Base-by-base conservation (phyloP, 768 basidiomycete genomes). In the Tricholoma terreum region DNA sequence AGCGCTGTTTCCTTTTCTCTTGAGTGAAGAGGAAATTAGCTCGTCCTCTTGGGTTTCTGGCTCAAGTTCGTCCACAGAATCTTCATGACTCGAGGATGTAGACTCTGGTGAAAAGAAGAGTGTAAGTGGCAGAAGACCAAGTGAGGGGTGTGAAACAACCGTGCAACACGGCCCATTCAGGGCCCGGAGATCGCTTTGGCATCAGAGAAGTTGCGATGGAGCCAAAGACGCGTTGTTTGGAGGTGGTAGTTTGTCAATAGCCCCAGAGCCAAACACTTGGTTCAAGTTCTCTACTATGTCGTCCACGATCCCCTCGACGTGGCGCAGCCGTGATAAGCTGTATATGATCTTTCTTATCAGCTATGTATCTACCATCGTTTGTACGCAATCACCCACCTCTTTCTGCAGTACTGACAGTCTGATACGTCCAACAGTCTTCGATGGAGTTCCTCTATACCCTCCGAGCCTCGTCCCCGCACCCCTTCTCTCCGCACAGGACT, bases 361-460 rank as follows among this genome's bases (percentile, higher is more conserved):
- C 27, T 61, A 57, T 59, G 57, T 58, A 38, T 56, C 63, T 15
- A 52, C 61, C 8, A 53, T 64, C 11, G 48, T 62, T 4, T 65
- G 65, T 66, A 49, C 22, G 61, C n/a, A 17, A 27, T 31, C 27
- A 31, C 17, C 8, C 14, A n/a, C 14, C 8, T 4, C n/a, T 14
- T 15, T 49, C 14, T 31, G 5, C 46, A 48, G 4, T 17, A 4
- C 6, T 12, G 30, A 30, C 24, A 27, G 24, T 27, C 24, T 27
- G 24, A 27, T 27, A 15, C 22, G 4, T 3, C 9, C n/a, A 35
- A 3, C 10, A 67, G 65, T 63, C 50, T 59, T 67, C 54, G 65
- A 67, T 52, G 55, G 58, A 42, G 55, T 67, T 10, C 51, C 61
- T 7, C 33, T 67, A n/a, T 67, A 65, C 38, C 63, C 65, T 19